Evolutionary conservation across 768 basidiomycete species (phyloP), one percentile per base, ranked within the genome.

Genomic region (Xerocomus spinulosus): DNA sequence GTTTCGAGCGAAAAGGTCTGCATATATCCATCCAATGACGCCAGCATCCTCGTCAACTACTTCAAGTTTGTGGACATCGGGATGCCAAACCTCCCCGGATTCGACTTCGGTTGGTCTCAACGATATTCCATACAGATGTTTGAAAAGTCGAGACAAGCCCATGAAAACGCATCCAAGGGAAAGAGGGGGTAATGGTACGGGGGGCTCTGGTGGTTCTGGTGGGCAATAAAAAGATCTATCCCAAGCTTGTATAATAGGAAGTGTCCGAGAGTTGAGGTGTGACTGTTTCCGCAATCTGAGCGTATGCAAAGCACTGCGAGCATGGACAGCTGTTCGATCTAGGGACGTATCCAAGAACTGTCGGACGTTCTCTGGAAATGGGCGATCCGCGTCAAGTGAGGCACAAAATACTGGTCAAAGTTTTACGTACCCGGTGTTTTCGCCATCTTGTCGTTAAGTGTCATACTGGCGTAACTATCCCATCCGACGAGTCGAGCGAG

Each of bases 401-500:
- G 12, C 2, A n/a, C n/a, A 7, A 40, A 48, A 26, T 23, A 21
- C 12, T 15, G 24, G 40, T 23, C n/a, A 39, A 42, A 48, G 29
- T 48, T 5, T 28, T 1, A 29, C 77, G 51, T 50, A 90, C 89
- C 89, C 44, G 95, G 94, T 26, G 82, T 87, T 67, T 88, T 92
- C 2, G 94, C 95, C 96, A 99, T 99, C 71, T 96, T 99, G 68
- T 97, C 94, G 25, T 79, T 79, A 17, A 98, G 74, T 0, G 83
- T 80, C 78, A 96, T 87, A 50, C 90, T 82, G 0, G 85, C 92
- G 71, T 81, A 98, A 55, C 87, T 95, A 32, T 83, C 75, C 57
- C 82, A 81, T 9, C 95, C 95, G 30, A 96, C 85, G 14, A 98
- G 70, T 18, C 72, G 78, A 2, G 96, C 92, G 6, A 97, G 73